Conservation (phyloP, 2,329 filamentous ascomycete species). For the Catunica adiposa region DNA sequence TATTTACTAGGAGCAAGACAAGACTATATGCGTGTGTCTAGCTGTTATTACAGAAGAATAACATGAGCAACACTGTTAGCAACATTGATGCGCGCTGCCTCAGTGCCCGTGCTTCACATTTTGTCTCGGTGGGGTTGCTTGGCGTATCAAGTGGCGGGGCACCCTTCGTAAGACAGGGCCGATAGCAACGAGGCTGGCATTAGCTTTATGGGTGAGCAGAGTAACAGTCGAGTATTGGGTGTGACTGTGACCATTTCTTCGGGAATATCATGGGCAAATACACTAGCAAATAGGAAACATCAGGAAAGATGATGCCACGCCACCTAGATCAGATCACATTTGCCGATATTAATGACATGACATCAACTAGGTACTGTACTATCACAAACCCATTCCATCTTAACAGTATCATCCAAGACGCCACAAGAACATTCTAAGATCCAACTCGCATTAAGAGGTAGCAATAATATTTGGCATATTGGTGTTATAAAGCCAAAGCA, state of each 20-base stretch:
- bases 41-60: not conserved
- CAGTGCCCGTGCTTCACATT: not conserved
- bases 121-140: not conserved
- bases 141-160: not conserved
- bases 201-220: not conserved
- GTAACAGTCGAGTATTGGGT: not conserved
- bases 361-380: not conserved
- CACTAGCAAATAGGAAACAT: not conserved
- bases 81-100: not conserved
- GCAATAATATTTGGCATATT: too few relatives aligned
- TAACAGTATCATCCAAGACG: too few relatives aligned
- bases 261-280: conserved; percentile 6
- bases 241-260: not conserved
- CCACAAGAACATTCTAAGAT: too few relatives aligned
- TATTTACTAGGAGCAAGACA: not conserved
- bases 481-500: not conserved
- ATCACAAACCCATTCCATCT: not conserved
- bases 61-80: not conserved
- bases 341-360: conserved; percentile 1
- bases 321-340: conserved; percentile 3
- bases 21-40: not conserved
- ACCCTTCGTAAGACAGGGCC: not conserved
- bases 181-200: not conserved
- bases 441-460: too few relatives aligned
- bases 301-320: conserved; percentile 1